Evolutionary conservation across 495 filamentous ascomycete species (phyloP).

Genomic region (Penicillium lividum): DNA sequence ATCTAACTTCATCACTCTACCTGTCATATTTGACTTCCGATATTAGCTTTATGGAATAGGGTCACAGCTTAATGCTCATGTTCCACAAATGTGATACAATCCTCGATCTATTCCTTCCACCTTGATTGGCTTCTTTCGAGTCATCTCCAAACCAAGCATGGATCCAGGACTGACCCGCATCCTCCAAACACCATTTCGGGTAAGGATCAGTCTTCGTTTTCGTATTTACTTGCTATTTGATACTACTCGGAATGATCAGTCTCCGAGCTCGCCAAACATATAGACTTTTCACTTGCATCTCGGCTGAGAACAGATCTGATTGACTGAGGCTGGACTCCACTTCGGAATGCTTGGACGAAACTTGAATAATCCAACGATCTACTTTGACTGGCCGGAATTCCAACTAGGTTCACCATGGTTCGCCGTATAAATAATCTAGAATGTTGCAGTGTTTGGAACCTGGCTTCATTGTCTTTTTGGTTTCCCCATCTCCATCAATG

Average conservation of each 20-base stretch:
- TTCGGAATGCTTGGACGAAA: slow-evolving; percentile 6
- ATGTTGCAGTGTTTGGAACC: not conserved
- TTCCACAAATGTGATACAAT: slow-evolving; percentile 3
- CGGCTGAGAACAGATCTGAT: not conserved
- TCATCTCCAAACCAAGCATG: not conserved
- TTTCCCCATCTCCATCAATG: not conserved
- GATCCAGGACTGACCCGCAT: not conserved
- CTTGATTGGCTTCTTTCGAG: not conserved
- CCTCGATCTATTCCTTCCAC: not conserved
- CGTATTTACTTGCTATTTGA: not conserved
- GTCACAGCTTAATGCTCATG: not conserved
- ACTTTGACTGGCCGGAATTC: slow-evolving; percentile 7
- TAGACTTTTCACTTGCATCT: not conserved
- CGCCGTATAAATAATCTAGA: not conserved
- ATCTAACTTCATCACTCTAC: not conserved
- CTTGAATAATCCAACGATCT: slow-evolving; percentile 2
- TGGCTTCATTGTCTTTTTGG: not conserved
- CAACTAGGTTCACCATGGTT: not conserved
- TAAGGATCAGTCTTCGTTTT: slow-evolving; percentile 16
- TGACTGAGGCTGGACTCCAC: not conserved
- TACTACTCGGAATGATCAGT: slow-evolving; percentile 6
- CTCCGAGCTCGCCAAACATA: not conserved
- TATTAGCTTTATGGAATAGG: too few relatives aligned
- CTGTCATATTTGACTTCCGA: not conserved
- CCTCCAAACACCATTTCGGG: slow-evolving; percentile 18